Evolutionary conservation across 257 asterid species (phyloP).

Genomic region (Salvia hispanica): DNA sequence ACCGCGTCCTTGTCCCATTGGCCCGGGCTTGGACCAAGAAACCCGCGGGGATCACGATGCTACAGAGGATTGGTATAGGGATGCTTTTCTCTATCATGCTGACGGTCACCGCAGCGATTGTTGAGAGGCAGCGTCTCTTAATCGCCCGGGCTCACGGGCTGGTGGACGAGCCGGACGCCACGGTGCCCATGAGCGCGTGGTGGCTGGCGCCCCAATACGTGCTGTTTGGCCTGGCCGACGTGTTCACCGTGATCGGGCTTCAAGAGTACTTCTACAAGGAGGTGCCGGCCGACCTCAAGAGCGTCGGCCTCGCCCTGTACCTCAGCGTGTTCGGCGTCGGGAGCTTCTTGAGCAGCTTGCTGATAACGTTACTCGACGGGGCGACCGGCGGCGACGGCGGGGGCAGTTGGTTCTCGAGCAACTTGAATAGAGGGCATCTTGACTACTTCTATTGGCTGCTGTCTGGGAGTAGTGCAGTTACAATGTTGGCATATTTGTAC

Average conservation of each 20-base stretch:
- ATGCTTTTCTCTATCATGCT: constrained; percentile 27
- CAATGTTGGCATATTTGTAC: constrained; percentile 33
- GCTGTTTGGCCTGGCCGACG: constrained; percentile 42
- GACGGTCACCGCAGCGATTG: constrained; percentile 41
- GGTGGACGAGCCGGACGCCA: constrained; percentile 35
- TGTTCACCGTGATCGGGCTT: constrained; percentile 46
- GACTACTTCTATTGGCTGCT: constrained; percentile 64
- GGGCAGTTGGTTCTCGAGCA: constrained; percentile 51
- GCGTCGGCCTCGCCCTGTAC: constrained; percentile 45
- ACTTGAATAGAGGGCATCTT: constrained; percentile 52
- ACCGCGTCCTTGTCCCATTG: too few species aligned
- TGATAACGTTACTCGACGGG: neutral
- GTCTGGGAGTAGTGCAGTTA: constrained; percentile 37
- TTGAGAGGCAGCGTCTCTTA: constrained; percentile 42
- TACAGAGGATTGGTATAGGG: too few species aligned
- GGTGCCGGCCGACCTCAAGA: constrained; percentile 46
- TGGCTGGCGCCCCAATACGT: constrained; percentile 67
- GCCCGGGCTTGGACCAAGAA: too few species aligned
- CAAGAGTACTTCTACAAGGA: constrained; percentile 62
- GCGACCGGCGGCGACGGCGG: constrained; percentile 13
- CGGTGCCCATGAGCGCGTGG: constrained; percentile 57
- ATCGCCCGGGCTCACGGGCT: constrained; percentile 38
- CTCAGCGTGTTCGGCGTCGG: constrained; percentile 36
- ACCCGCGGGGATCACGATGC: too few species aligned
- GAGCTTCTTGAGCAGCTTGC: too few species aligned